phyloP scores from a whole-genome alignment of 2,329 filamentous ascomycete species.

The Colletotrichum lupini region DNA sequence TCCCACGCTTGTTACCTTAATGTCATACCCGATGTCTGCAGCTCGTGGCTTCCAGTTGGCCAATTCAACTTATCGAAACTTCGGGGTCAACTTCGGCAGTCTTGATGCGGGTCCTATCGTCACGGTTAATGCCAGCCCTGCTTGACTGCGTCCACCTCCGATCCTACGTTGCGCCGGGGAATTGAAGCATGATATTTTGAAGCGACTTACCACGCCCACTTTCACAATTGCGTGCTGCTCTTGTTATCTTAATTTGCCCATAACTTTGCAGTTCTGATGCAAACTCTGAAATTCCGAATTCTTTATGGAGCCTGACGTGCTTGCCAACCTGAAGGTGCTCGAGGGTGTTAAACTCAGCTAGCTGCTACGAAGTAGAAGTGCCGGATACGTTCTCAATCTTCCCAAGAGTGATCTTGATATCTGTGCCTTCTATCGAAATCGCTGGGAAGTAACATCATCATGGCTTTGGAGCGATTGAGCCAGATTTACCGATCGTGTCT shows the following conservation, averaged over 20 bases:
- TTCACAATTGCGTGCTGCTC: conserved; percentile 14
- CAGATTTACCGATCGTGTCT: conserved; percentile 22
- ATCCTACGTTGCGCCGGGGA: conserved; percentile 1
- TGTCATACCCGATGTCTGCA: background rate
- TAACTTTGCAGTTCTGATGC: background rate
- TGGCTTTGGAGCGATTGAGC: background rate
- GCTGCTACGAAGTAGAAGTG: background rate
- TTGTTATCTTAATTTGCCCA: background rate
- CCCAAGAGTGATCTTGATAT: background rate
- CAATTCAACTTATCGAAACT: background rate
- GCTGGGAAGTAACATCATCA: background rate
- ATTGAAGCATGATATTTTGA: background rate
- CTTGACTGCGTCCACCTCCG: conserved; percentile 11
- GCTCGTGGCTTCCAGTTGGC: background rate
- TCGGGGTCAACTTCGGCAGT: background rate
- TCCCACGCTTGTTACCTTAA: background rate
- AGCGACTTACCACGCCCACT: background rate
- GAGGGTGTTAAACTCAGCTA: background rate
- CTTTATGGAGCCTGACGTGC: conserved; percentile 25
- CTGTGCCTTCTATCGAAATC: background rate
- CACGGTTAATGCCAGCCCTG: conserved; percentile 3
- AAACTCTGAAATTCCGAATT: conserved; percentile 24
- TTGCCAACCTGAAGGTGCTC: background rate
- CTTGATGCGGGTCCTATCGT: background rate
- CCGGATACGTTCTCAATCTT: background rate